Conservation (phyloP, 768 basidiomycete genomes). For the Lactarius psammicola region DNA sequence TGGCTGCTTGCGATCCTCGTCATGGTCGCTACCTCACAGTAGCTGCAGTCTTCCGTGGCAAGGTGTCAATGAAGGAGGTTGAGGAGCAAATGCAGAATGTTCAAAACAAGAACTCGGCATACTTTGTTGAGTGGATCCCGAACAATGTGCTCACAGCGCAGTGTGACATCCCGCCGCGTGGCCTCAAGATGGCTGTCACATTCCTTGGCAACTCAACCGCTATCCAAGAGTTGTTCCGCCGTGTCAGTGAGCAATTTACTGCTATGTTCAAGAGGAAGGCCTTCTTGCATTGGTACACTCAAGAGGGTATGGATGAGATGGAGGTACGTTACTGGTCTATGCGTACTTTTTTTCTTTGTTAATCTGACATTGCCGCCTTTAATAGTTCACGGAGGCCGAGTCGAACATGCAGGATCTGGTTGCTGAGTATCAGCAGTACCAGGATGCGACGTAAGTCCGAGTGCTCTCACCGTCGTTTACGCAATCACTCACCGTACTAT, state of each 20-base stretch:
- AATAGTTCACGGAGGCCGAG: constrained; percentile 93
- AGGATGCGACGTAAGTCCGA: constrained; percentile 80
- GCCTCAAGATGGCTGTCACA: constrained; percentile 94
- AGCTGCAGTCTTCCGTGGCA: constrained; percentile 97
- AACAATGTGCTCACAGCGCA: constrained; percentile 98
- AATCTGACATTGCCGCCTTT: not conserved
- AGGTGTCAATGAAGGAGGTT: constrained; percentile 99
- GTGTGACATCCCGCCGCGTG: constrained; percentile 96
- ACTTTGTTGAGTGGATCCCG: constrained; percentile 99
- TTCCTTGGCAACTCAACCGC: constrained; percentile 98
- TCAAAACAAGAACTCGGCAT: constrained; percentile 95
- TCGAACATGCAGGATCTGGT: constrained; percentile 99
- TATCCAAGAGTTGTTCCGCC: constrained; percentile 98
- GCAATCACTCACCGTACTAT: constrained; percentile 25
- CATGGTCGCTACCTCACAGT: constrained; percentile 98
- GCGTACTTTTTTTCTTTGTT: not conserved
- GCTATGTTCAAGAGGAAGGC: constrained; percentile 99
- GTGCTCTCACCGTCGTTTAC: constrained; percentile 29
- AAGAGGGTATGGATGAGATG: constrained; percentile 99
- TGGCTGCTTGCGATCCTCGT: constrained; percentile 96
- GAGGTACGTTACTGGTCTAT: constrained; percentile 47
- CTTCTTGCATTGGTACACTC: constrained; percentile 98
- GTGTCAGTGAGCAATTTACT: constrained; percentile 97
- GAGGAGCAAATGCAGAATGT: constrained; percentile 99
- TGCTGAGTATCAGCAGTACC: constrained; percentile 96